These are phyloP conservation scores for Miscanthus lutarioriparius DNA, from an alignment of 176 grass and related monocot species.

Conservation along the genomic window DNA sequence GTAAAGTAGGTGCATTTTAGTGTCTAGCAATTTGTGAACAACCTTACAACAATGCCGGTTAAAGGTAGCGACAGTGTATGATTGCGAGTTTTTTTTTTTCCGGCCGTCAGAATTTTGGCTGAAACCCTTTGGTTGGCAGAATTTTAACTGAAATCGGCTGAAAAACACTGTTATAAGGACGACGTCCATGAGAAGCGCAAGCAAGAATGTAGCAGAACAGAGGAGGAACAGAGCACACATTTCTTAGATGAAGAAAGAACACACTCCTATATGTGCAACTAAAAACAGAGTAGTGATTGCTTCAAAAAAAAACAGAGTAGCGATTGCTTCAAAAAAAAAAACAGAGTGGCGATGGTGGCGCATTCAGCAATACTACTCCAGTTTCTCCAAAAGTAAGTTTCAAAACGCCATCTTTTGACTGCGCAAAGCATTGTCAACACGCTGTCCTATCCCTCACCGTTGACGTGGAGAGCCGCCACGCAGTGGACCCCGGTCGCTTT, in stretches of 20 bases:
- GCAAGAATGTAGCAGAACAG: neutral
- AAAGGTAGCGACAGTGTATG: neutral
- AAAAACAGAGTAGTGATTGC: neutral
- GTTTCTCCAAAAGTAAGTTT: neutral
- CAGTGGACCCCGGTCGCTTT: conserved; percentile 24
- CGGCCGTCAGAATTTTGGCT: too few relatives aligned
- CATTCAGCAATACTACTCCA: too few relatives aligned
- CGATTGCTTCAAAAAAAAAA: neutral
- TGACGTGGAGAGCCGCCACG: conserved; percentile 13
- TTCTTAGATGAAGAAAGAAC: too few relatives aligned
- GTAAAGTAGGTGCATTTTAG: neutral
- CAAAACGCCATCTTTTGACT: conserved; percentile 21
- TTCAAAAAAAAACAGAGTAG: too few relatives aligned
- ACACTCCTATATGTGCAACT: neutral
- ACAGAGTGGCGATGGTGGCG: neutral
- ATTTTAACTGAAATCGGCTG: too few relatives aligned
- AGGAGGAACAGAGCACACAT: neutral
- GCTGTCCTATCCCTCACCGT: conserved; percentile 1
- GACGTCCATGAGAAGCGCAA: neutral
- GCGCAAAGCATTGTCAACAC: conserved; percentile 13
- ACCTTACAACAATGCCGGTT: neutral
- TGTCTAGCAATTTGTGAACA: neutral
- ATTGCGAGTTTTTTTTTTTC: neutral
- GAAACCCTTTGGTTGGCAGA: too few relatives aligned
- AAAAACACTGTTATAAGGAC: too few relatives aligned